phyloP scores from a whole-genome alignment of 371 early-diverging fungal species.

The Syncephalis plumigaleata region DNA sequence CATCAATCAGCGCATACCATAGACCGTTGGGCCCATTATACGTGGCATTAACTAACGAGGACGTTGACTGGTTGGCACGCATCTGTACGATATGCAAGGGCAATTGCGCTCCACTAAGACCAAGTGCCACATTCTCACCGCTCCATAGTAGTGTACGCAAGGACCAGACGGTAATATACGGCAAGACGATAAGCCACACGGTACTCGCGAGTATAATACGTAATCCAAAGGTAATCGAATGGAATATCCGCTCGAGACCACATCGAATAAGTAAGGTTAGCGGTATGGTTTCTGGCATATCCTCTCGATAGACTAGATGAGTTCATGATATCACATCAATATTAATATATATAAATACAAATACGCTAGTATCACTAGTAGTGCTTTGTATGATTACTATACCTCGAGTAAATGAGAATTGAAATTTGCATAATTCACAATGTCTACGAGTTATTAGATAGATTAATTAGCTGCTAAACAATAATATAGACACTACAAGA shows the following conservation, averaged over 20 bases:
- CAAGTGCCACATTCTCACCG: conserved; percentile 29
- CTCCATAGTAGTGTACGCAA: conserved; percentile 66
- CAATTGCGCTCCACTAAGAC: conserved; percentile 9
- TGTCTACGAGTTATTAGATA: conserved; percentile 18
- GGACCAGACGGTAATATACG: conserved; percentile 63
- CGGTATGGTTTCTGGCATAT: conserved; percentile 55
- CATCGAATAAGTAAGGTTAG: conserved; percentile 1
- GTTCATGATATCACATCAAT: background rate
- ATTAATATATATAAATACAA: no score
- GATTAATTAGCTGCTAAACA: conserved; percentile 1
- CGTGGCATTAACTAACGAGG: conserved; percentile 2
- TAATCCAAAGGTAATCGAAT: conserved; percentile 11
- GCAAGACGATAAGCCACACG: conserved; percentile 73
- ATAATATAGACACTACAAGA: background rate
- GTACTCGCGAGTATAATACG: conserved; percentile 27
- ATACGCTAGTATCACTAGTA: no score
- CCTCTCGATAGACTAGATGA: conserved; percentile 36
- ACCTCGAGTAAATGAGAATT: conserved; percentile 73
- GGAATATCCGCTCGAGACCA: conserved; percentile 6
- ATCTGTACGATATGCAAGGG: no score
- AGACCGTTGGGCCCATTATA: background rate
- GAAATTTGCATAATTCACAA: conserved; percentile 83
- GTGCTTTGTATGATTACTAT: no score
- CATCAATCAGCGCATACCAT: background rate
- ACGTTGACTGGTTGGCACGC: background rate